phyloP scores from a whole-genome alignment of 495 filamentous ascomycete genomes.

The Podospora comata region DNA sequence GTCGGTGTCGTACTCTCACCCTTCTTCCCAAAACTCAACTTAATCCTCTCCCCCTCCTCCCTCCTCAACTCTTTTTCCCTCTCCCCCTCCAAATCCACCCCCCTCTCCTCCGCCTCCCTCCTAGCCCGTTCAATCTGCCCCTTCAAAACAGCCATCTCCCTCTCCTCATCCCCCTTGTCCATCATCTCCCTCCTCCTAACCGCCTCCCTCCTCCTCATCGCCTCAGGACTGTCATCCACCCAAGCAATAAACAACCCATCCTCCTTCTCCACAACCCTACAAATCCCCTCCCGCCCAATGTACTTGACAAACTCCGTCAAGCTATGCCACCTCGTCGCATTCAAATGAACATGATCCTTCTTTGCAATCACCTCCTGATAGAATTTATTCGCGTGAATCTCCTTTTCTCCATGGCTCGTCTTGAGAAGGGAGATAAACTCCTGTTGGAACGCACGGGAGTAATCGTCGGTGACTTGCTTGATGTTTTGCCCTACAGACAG shows the following conservation, averaged over 20 bases:
- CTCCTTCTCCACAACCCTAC: constrained; percentile 82
- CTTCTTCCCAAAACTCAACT: constrained; percentile 61
- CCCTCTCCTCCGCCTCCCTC: constrained; percentile 49
- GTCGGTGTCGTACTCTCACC: constrained; percentile 6
- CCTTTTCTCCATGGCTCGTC: constrained; percentile 82
- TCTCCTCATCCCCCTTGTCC: constrained; percentile 85
- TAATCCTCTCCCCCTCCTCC: constrained; percentile 74
- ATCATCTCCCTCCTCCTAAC: constrained; percentile 76
- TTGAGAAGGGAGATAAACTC: constrained; percentile 74
- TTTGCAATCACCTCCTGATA: constrained; percentile 84
- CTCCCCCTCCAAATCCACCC: constrained; percentile 42
- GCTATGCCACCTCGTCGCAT: constrained; percentile 77
- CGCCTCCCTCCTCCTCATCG: constrained; percentile 72
- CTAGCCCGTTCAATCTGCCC: constrained; percentile 77
- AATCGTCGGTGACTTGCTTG: constrained; percentile 69
- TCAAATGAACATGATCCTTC: constrained; percentile 90
- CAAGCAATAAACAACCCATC: constrained; percentile 84
- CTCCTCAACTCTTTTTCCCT: constrained; percentile 57
- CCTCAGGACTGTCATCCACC: constrained; percentile 87
- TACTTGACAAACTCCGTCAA: constrained; percentile 86
- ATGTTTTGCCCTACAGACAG: constrained; percentile 80
- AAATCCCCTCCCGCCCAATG: constrained; percentile 78
- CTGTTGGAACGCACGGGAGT: constrained; percentile 68
- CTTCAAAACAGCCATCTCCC: constrained; percentile 73
- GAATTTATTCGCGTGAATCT: constrained; percentile 80